Evolutionary conservation across 2,329 filamentous ascomycete species (phyloP).

Genomic region (Fusarium chlamydosporum): DNA sequence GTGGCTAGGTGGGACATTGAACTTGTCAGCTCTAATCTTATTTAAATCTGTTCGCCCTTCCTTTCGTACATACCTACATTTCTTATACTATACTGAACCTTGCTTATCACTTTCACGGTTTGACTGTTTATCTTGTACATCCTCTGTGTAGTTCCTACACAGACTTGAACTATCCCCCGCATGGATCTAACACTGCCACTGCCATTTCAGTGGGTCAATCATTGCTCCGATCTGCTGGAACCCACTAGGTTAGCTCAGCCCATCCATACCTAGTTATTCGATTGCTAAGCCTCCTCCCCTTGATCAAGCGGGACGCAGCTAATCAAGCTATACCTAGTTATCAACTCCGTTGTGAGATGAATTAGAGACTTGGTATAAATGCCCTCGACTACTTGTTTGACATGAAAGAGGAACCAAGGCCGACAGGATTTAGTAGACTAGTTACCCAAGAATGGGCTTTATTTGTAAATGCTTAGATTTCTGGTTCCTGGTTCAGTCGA

Average conservation of each 20-base stretch:
- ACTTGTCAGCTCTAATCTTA: neutral
- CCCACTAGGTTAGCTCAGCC: conserved; percentile 37
- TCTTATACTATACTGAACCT: neutral
- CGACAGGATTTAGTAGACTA: no score
- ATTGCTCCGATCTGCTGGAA: conserved; percentile 32
- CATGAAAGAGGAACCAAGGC: no score
- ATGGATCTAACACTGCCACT: conserved; percentile 31
- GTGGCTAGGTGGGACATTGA: no score
- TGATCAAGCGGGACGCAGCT: neutral
- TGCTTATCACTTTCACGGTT: neutral
- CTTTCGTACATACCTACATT: neutral
- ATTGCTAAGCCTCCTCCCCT: conserved; percentile 20
- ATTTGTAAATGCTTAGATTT: neutral
- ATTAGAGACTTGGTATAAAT: neutral
- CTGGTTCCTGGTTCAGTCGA: neutral
- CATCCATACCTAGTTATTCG: no score
- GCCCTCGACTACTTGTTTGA: no score
- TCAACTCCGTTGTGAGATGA: neutral
- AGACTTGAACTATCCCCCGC: conserved; percentile 9
- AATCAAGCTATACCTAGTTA: neutral
- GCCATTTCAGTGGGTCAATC: conserved; percentile 21
- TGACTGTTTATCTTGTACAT: conserved; percentile 2
- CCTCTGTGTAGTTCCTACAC: conserved; percentile 6
- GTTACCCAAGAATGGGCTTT: neutral
- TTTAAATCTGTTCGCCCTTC: neutral